Percentiles rank a stretch among this genome's conserved stretches.
These are phyloP conservation scores for Cryptococcus sp. DNA, from an alignment of 1,284 basidiomycete species.

Conservation along the genomic window DNA sequence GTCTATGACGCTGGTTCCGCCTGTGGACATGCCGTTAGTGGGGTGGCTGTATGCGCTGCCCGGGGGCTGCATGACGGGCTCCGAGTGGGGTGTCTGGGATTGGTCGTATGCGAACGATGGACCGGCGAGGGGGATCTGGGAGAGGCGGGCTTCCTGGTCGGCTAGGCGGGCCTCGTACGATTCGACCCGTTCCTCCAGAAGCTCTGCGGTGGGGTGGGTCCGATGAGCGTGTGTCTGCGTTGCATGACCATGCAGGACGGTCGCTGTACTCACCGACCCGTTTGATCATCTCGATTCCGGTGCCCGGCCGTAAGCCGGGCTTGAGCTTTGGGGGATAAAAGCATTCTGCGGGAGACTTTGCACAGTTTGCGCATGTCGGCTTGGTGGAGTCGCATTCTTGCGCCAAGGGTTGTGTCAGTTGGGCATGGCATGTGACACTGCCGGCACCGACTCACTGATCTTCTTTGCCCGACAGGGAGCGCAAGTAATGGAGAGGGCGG, in stretches of 20 bases:
- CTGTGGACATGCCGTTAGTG: not conserved
- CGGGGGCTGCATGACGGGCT: slow-evolving; percentile 12
- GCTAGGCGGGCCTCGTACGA: slow-evolving; percentile 31
- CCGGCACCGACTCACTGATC: slow-evolving; percentile 24
- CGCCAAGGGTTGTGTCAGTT: not conserved
- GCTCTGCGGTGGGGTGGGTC: too few relatives aligned
- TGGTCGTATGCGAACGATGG: slow-evolving; percentile 18
- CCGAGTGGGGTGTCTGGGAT: slow-evolving; percentile 11
- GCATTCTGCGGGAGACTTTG: slow-evolving; percentile 40
- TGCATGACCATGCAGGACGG: too few relatives aligned
- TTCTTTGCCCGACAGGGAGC: slow-evolving; percentile 33
- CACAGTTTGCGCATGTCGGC: slow-evolving; percentile 36
- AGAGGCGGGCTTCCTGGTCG: slow-evolving; percentile 36
- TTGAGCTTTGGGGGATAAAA: slow-evolving; percentile 47
- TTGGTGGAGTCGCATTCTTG: slow-evolving; percentile 39
- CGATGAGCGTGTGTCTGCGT: too few relatives aligned
- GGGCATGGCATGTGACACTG: too few relatives aligned
- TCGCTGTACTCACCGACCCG: slow-evolving; percentile 34
- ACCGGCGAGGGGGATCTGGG: slow-evolving; percentile 13
- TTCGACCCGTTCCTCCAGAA: slow-evolving; percentile 38
- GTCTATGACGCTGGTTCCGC: too few relatives aligned
- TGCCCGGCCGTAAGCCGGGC: slow-evolving; percentile 48
- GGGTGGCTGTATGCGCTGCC: slow-evolving; percentile 1
- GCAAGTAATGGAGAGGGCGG: slow-evolving; percentile 32
- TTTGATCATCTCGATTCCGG: slow-evolving; percentile 44